phyloP scores from a whole-genome alignment of 1,284 basidiomycete species.

The Puccinia sorghi region DNA sequence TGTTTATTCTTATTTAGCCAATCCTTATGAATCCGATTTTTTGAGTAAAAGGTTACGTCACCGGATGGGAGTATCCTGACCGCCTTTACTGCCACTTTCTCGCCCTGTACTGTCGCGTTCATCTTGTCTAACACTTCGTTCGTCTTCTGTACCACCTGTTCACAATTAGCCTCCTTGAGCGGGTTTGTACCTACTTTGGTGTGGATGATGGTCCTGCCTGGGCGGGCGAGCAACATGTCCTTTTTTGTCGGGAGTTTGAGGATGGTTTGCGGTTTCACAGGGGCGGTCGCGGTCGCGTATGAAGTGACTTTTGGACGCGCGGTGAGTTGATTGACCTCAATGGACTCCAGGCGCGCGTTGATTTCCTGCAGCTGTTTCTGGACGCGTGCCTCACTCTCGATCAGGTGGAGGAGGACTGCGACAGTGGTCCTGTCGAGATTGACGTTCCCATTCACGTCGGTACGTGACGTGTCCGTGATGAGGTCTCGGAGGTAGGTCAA shows the following conservation, averaged over 20 bases:
- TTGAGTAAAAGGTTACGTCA: background rate
- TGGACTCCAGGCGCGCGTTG: too few species aligned
- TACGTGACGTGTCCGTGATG: too few species aligned
- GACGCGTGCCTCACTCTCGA: too few species aligned
- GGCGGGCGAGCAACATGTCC: background rate
- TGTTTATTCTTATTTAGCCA: conserved; percentile 23
- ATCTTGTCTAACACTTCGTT: background rate
- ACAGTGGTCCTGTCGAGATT: too few species aligned
- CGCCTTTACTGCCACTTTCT: background rate
- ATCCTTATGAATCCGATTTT: background rate
- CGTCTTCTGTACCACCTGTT: background rate
- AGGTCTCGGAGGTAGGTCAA: too few species aligned
- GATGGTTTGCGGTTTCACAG: background rate
- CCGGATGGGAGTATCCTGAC: conserved; percentile 2
- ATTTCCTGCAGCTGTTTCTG: too few species aligned
- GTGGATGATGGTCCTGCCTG: background rate
- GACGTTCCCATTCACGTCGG: too few species aligned
- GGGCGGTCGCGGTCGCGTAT: background rate
- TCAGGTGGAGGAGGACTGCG: too few species aligned
- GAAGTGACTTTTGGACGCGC: background rate
- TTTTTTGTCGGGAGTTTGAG: background rate
- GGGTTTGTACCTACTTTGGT: background rate
- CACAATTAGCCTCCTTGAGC: background rate
- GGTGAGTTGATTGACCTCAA: too few species aligned
- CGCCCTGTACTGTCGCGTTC: background rate